Conservation (phyloP, 2,329 filamentous ascomycete species). For the Colletotrichum sp. region DNA sequence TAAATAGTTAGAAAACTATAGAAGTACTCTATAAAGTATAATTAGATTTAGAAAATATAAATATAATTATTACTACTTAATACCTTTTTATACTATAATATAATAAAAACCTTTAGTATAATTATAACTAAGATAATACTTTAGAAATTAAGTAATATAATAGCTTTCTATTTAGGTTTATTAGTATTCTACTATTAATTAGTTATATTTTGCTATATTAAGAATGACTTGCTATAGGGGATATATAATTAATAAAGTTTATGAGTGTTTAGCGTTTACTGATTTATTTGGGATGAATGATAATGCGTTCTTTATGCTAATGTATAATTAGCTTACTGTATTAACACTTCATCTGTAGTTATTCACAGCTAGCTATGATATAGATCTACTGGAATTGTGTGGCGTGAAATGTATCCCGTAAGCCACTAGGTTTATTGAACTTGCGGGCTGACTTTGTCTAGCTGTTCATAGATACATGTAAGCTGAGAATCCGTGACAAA, state of each 20-base stretch:
- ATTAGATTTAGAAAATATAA: no score
- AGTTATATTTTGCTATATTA: neutral
- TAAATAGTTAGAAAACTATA: no score
- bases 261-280: neutral
- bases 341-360: neutral
- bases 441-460: neutral
- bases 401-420: fast-evolving
- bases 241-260: neutral
- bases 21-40: fast-evolving
- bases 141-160: neutral
- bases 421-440: neutral
- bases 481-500: neutral
- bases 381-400: fast-evolving
- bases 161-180: neutral
- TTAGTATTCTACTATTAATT: neutral
- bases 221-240: neutral
- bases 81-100: no score
- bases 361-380: fast-evolving
- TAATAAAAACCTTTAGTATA: no score
- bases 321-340: neutral
- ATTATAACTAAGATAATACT: neutral
- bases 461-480: neutral
- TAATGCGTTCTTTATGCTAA: neutral
- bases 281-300: neutral
- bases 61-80: no score